Evolutionary conservation across 768 basidiomycete genomes (phyloP), one percentile per base, ranked within the genome.

Genomic region (Amanita rubescens): DNA sequence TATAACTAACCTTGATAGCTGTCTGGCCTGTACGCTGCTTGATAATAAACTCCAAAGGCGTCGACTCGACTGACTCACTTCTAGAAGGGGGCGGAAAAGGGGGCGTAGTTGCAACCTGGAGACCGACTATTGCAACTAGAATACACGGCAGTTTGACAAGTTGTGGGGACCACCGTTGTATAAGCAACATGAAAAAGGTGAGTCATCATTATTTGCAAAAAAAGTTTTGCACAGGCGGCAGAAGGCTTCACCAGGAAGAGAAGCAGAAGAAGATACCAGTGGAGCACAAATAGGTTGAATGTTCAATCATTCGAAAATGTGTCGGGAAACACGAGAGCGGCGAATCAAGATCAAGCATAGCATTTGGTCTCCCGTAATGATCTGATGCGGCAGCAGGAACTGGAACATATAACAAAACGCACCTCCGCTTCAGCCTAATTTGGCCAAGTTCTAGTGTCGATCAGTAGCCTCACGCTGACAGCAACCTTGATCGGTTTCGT

Each of bases 81-180:
- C 57, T 56, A 3, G 58, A 44, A 22, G 70, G 70, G 25, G 72
- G 74, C 15, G 73, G 71, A 33, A 74, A 66, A 20, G 73, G 80
- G 37, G 79, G 75, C 1, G 79, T 79, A 32, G 70, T 64, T 19
- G 75, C 69, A 25, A 69, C 62, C 27, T 77, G 76, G 14, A 79
- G 60, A 24, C 72, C 75, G 44, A 72, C 51, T 59, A 74, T 73
- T 15, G 74, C 68, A 15, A 71, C 63, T 34, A 78, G 59, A 41
- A 74, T 67, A 60, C 71, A 72, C 5, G 76, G 75, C 43, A 79
- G 64, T 56, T 71, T 75, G 44, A 72, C 39, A 39, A 74, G 60
- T 33, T 53, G 52, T 2, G 32, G 34, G 17, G 39, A 39, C n/a
- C 37, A 25, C 32, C 20, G 22, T 10, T 37, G 20, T 53, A 46